phyloP scores from a whole-genome alignment of 148 eudicot species.

The Linanthus parryae region DNA sequence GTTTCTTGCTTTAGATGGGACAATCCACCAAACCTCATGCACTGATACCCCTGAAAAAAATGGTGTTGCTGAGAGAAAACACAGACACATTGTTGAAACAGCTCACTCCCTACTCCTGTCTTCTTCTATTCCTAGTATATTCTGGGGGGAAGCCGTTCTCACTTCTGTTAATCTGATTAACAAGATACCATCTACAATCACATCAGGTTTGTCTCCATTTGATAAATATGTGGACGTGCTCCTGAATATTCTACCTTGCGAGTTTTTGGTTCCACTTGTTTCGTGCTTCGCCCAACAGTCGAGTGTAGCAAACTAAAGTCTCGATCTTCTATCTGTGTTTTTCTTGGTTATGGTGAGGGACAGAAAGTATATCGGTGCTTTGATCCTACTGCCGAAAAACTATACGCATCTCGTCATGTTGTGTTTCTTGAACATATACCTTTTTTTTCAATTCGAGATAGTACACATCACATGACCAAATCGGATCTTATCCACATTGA shows the following conservation, averaged over 20 bases:
- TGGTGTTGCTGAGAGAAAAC: constrained; percentile 5
- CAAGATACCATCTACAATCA: not conserved
- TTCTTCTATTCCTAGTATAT: not conserved
- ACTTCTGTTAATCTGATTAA: not conserved
- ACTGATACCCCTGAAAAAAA: constrained; percentile 1
- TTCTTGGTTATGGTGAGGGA: not conserved
- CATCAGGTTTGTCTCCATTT: not conserved
- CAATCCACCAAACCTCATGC: not conserved
- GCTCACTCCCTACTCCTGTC: not conserved
- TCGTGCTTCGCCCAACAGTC: not conserved
- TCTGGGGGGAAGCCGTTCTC: constrained; percentile 1
- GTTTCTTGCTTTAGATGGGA: not conserved
- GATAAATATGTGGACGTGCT: not conserved
- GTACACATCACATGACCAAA: not conserved
- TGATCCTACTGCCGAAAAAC: not conserved
- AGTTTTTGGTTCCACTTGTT: constrained; percentile 1
- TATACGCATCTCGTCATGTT: constrained; percentile 2
- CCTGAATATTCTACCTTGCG: not conserved
- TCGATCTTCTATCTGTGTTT: not conserved
- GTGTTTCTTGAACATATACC: constrained; percentile 1
- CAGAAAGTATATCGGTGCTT: not conserved
- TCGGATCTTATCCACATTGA: not conserved
- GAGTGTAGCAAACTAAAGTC: not conserved
- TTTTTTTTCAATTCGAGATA: not conserved
- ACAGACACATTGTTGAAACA: not conserved